phyloP scores from a whole-genome alignment of 139 green algal genomes.

The Asterochloris sp. region DNA sequence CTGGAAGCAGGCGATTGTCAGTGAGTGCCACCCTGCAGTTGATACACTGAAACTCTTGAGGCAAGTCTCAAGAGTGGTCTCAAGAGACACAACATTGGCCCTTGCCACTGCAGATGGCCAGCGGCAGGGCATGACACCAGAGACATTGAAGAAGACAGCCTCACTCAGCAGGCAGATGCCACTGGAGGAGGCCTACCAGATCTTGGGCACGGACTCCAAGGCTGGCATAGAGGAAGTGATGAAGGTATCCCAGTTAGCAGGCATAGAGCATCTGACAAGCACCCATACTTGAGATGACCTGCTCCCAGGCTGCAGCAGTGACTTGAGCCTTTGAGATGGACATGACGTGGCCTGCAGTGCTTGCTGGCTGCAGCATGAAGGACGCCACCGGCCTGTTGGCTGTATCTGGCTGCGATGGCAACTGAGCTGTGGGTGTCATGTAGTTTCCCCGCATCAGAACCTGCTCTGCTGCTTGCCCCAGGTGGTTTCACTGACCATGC shows the following conservation, averaged over 20 bases:
- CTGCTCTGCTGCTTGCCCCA: too few species aligned
- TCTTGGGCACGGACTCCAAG: constrained; percentile 59
- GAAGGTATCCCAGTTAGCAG: constrained; percentile 48
- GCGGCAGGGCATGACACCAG: constrained; percentile 67
- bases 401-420: too few species aligned
- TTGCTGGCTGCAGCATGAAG: too few species aligned
- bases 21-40: constrained; percentile 47
- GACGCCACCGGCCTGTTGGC: too few species aligned
- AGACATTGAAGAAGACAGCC: constrained; percentile 46
- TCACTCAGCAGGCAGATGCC: constrained; percentile 52
- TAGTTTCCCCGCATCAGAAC: too few species aligned
- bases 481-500: neutral
- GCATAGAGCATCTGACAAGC: too few species aligned
- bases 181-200: constrained; percentile 72
- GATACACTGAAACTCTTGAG: neutral
- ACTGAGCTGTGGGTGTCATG: too few species aligned
- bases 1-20: constrained; percentile 80
- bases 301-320: too few species aligned
- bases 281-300: too few species aligned
- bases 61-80: neutral
- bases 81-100: neutral
- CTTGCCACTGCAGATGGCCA: constrained; percentile 60
- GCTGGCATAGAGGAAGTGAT: constrained; percentile 70
- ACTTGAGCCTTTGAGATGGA: too few species aligned
- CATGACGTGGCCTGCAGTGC: too few species aligned